A percentile compares a stretch with the other conserved stretches of the same genome.
These are phyloP conservation scores for Elsinoe fawcettii DNA, from an alignment of 2,329 filamentous ascomycete genomes.

Conservation along the genomic window DNA sequence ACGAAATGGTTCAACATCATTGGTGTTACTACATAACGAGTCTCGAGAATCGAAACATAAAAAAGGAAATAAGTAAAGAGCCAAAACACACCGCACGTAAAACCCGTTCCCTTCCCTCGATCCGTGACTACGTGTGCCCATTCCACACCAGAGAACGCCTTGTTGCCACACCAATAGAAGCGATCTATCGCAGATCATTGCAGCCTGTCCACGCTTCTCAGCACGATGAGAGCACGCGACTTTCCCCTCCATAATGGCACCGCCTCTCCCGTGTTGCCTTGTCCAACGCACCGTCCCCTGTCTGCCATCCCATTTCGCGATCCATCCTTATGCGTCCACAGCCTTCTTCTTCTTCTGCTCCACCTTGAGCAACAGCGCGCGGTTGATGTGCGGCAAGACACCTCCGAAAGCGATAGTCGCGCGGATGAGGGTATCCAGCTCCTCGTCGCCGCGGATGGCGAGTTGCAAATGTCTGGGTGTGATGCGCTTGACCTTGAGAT, in stretches of 20 bases:
- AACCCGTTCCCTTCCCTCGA: not conserved
- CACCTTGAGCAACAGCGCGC: slow-evolving; percentile 87
- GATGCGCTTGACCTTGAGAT: slow-evolving; percentile 99
- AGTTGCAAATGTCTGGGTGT: slow-evolving; percentile 96
- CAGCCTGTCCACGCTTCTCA: not conserved
- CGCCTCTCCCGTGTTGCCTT: not conserved
- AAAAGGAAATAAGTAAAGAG: not conserved
- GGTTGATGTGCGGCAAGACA: slow-evolving; percentile 98
- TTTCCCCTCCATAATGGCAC: not conserved
- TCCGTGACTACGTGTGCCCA: slow-evolving; percentile 5
- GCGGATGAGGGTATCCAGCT: slow-evolving; percentile 92
- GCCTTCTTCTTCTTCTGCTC: slow-evolving; percentile 91
- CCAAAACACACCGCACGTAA: slow-evolving; percentile 8
- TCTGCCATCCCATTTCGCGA: not conserved
- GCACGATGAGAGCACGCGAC: not conserved
- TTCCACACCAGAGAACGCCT: not conserved
- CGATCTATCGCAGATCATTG: not conserved
- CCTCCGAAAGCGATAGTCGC: slow-evolving; percentile 97
- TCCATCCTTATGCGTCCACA: slow-evolving; percentile 29
- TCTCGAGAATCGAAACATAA: slow-evolving; percentile 11
- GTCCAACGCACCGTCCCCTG: not conserved
- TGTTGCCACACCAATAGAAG: not conserved
- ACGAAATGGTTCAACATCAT: not conserved
- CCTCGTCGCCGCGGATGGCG: slow-evolving; percentile 96
- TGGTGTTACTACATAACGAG: slow-evolving; percentile 2